These are phyloP conservation scores for Trifolium dubium DNA, from an alignment of 306 rosid genomes.

Conservation along the genomic window DNA sequence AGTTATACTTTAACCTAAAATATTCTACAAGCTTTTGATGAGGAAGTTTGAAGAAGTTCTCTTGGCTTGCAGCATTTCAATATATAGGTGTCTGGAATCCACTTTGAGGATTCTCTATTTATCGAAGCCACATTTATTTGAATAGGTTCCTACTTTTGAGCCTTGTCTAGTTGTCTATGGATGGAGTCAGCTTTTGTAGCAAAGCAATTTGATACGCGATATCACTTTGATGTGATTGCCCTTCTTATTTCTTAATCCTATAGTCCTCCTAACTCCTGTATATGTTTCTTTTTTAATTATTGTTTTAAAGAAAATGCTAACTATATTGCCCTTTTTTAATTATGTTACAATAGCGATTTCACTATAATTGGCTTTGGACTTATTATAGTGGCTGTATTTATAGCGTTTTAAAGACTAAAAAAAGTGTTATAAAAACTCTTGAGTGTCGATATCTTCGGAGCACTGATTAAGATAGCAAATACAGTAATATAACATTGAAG, in stretches of 20 bases:
- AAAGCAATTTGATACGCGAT: conserved; percentile 42
- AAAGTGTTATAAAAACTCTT: too few relatives aligned
- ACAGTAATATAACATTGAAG: too few relatives aligned
- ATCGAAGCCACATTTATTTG: conserved; percentile 29
- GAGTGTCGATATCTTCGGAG: too few relatives aligned
- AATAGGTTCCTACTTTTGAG: conserved; percentile 23
- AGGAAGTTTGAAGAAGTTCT: conserved; percentile 5
- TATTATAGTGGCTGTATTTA: too few relatives aligned
- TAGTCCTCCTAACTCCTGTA: too few relatives aligned
- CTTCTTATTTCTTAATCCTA: not conserved
- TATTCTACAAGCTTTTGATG: conserved; percentile 14
- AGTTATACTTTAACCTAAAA: conserved; percentile 7
- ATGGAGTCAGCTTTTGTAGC: conserved; percentile 39
- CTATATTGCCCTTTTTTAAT: too few relatives aligned
- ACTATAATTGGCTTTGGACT: too few relatives aligned
- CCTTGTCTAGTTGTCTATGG: conserved; percentile 40
- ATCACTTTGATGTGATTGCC: conserved; percentile 46
- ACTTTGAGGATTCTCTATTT: conserved; percentile 42
- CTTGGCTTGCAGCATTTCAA: not conserved
- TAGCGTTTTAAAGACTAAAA: too few relatives aligned
- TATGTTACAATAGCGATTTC: too few relatives aligned
- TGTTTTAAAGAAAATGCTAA: too few relatives aligned
- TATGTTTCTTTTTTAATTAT: too few relatives aligned
- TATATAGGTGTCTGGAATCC: conserved; percentile 45
- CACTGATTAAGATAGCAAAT: too few relatives aligned